A percentile compares a stretch with the other conserved stretches of the same genome.
phyloP scores from a whole-genome alignment of 2,329 filamentous ascomycete species.

The Phialophora tarda region DNA sequence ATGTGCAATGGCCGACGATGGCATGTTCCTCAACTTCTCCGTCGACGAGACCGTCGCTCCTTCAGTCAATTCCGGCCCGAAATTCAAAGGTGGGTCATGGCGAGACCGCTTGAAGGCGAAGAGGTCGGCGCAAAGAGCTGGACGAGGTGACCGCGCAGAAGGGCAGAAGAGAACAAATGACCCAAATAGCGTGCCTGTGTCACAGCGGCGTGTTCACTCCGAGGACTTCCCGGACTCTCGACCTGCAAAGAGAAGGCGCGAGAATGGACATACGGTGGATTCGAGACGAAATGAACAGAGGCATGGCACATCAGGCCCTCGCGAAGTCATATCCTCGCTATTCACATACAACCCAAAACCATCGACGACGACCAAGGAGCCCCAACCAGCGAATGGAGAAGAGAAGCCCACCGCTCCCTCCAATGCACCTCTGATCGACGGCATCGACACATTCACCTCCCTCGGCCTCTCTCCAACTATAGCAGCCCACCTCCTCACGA shows the following conservation, averaged over 20 bases:
- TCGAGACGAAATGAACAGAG: slow-evolving; percentile 23
- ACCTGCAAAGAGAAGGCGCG: slow-evolving; percentile 50
- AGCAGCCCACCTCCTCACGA: slow-evolving; percentile 80
- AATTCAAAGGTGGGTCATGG: slow-evolving; percentile 91
- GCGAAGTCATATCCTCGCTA: slow-evolving; percentile 82
- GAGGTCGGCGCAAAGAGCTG: slow-evolving; percentile 62
- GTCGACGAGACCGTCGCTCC: slow-evolving; percentile 69
- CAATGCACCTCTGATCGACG: slow-evolving; percentile 85
- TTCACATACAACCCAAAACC: slow-evolving; percentile 90
- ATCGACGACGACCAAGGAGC: slow-evolving; percentile 46
- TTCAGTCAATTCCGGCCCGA: slow-evolving; percentile 57
- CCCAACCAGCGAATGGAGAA: slow-evolving; percentile 46
- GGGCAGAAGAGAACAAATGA: slow-evolving; percentile 44
- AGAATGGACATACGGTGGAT: slow-evolving; percentile 47
- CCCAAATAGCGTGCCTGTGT: slow-evolving; percentile 29
- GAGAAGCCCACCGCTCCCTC: slow-evolving; percentile 71
- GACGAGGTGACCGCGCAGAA: slow-evolving; percentile 40
- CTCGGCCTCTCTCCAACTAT: slow-evolving; percentile 81
- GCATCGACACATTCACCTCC: slow-evolving; percentile 82
- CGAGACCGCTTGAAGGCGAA: slow-evolving; percentile 83
- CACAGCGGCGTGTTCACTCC: slow-evolving; percentile 39
- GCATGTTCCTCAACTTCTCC: slow-evolving; percentile 91
- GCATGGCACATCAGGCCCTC: slow-evolving; percentile 40
- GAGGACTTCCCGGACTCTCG: slow-evolving; percentile 43
- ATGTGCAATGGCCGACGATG: slow-evolving; percentile 74